Percentiles rank a stretch among this genome's conserved stretches.
Evolutionary conservation across 345 rosid genomes (phyloP).

Genomic region (Reutealis trisperma): DNA sequence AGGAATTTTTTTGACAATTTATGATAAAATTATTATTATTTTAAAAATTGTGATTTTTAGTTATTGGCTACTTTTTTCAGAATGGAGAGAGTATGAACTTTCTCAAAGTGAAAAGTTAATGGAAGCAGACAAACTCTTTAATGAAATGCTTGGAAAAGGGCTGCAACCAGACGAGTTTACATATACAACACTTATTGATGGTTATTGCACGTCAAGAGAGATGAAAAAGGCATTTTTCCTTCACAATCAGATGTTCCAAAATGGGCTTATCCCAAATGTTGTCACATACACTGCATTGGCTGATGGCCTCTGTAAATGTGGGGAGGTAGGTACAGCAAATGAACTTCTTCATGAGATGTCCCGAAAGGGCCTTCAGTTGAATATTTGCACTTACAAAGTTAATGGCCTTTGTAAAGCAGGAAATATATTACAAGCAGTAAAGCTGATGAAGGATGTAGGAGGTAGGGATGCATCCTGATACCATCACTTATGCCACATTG

Average conservation of each 20-base stretch:
- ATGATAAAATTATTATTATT: too few relatives aligned
- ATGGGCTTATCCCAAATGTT: conserved; percentile 66
- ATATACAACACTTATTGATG: conserved; percentile 78
- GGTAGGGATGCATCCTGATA: conserved; percentile 61
- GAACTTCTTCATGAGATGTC: conserved; percentile 90
- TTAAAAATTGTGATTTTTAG: too few relatives aligned
- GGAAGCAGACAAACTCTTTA: conserved; percentile 67
- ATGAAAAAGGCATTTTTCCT: conserved; percentile 67
- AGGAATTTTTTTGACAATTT: too few relatives aligned
- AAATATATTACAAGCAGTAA: conserved; percentile 56
- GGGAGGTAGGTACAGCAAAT: conserved; percentile 81
- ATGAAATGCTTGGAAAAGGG: conserved; percentile 59
- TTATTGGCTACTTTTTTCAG: too few relatives aligned
- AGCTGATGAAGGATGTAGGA: conserved; percentile 65
- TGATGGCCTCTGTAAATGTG: conserved; percentile 83
- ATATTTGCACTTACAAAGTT: conserved; percentile 72
- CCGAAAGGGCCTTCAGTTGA: conserved; percentile 69
- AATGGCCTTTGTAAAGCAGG: conserved; percentile 90
- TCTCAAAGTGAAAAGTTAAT: conserved; percentile 59
- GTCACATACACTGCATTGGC: conserved; percentile 81
- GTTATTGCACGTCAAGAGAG: conserved; percentile 76
- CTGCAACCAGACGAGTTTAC: conserved; percentile 74
- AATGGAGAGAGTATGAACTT: too few relatives aligned
- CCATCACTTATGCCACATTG: conserved; percentile 71
- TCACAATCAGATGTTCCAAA: conserved; percentile 81